Evolutionary conservation across 257 asterid genomes (phyloP).

Genomic region (Rauvolfia tetraphylla): DNA sequence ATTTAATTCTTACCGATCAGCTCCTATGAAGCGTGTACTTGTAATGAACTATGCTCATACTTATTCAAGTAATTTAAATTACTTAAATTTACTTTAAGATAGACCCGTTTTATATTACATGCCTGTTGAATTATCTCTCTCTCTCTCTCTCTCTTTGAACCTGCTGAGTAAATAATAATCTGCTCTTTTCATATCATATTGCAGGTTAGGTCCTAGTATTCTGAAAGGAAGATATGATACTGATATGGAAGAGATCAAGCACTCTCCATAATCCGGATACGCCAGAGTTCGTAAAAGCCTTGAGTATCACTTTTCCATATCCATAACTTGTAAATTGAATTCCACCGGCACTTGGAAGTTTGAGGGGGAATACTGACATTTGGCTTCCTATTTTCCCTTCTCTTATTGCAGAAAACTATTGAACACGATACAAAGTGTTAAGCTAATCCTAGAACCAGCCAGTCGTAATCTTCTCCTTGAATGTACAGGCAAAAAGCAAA

Average conservation of each 20-base stretch:
- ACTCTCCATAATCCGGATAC: neutral
- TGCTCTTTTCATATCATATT: no score
- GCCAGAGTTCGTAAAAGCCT: neutral
- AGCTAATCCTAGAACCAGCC: neutral
- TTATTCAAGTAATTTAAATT: neutral
- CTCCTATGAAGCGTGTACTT: neutral
- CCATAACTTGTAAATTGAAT: neutral
- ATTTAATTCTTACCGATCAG: neutral
- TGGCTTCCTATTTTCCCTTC: neutral
- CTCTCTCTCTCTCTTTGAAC: no score
- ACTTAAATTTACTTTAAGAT: no score
- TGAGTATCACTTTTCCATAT: neutral
- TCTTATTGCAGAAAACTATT: neutral
- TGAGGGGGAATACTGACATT: neutral
- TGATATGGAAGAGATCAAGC: neutral
- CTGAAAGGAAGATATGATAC: neutral
- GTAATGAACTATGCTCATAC: neutral
- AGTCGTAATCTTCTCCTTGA: neutral
- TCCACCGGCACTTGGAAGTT: neutral
- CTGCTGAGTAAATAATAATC: no score
- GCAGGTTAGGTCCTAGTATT: neutral
- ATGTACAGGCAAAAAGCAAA: neutral
- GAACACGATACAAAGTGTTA: neutral
- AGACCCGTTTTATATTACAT: neutral
- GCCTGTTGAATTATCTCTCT: no score